Conservation (phyloP, 1,284 basidiomycete species). For the Cryptococcus sp. region DNA sequence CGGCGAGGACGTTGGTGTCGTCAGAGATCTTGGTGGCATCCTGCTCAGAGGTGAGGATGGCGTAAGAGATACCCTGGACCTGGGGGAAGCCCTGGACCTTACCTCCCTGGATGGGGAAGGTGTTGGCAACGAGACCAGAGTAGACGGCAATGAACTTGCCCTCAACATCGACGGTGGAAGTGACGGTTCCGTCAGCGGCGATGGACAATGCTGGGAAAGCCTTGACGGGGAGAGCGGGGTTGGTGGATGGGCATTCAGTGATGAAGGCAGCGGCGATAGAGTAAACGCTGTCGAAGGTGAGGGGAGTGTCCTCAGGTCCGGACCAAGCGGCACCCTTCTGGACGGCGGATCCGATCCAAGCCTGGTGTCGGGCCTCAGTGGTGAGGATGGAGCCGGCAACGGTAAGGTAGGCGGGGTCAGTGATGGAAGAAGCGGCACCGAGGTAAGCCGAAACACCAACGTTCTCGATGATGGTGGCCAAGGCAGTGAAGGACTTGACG, state of each 20-base stretch:
- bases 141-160: constrained; percentile 45
- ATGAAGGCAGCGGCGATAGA: constrained; percentile 41
- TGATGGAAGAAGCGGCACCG: constrained; percentile 61
- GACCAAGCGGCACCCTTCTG: constrained; percentile 54
- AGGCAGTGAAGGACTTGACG: constrained; percentile 65
- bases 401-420: constrained; percentile 36
- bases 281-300: constrained; percentile 53
- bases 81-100: constrained; percentile 43
- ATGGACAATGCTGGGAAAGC: constrained; percentile 51
- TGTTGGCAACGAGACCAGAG: constrained; percentile 37
- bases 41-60: constrained; percentile 41
- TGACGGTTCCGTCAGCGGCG: constrained; percentile 28
- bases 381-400: constrained; percentile 73
- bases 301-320: constrained; percentile 54
- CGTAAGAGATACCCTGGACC: constrained; percentile 49
- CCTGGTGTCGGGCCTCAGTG: constrained; percentile 74
- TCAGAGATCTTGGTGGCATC: constrained; percentile 35
- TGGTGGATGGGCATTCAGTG: constrained; percentile 40
- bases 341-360: constrained; percentile 25
- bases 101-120: constrained; percentile 38
- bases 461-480: constrained; percentile 72
- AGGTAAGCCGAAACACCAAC: constrained; percentile 76
- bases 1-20: constrained; percentile 44
- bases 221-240: constrained; percentile 49
- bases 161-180: constrained; percentile 30